phyloP scores from a whole-genome alignment of 108 stramenopile species.

The Discostella pseudostelligera region DNA sequence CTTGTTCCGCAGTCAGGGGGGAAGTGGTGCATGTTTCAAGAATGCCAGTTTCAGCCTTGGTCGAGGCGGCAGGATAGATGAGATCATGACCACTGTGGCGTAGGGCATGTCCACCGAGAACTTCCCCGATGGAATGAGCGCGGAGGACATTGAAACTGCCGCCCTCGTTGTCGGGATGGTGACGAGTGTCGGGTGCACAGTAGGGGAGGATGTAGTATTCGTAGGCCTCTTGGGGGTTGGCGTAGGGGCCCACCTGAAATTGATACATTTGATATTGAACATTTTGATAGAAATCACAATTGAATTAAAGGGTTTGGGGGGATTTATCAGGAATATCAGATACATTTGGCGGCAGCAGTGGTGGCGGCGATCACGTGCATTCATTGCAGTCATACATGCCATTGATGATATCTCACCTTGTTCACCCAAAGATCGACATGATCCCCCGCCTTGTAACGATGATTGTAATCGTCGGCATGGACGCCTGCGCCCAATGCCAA shows the following conservation, averaged over 20 bases:
- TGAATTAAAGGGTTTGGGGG: no score
- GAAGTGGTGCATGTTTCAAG: conserved; percentile 78
- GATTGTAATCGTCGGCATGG: conserved; percentile 45
- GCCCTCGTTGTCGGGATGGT: conserved; percentile 62
- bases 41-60: conserved; percentile 42
- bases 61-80: conserved; percentile 49
- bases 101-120: conserved; percentile 76
- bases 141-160: conserved; percentile 86
- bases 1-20: conserved; percentile 52
- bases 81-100: conserved; percentile 87
- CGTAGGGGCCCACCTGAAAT: conserved; percentile 92
- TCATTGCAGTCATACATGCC: not conserved
- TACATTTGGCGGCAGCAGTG: no score
- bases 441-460: conserved; percentile 77
- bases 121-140: conserved; percentile 73
- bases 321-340: no score
- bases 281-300: not conserved
- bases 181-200: conserved; percentile 91
- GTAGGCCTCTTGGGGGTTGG: conserved; percentile 99
- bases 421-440: conserved; percentile 95
- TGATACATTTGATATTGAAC: not conserved
- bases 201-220: conserved; percentile 96
- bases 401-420: conserved; percentile 77
- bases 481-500: no score
- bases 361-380: no score